These are phyloP conservation scores for Colletotrichum musicola DNA, from an alignment of 2,329 filamentous ascomycete genomes.

Conservation along the genomic window DNA sequence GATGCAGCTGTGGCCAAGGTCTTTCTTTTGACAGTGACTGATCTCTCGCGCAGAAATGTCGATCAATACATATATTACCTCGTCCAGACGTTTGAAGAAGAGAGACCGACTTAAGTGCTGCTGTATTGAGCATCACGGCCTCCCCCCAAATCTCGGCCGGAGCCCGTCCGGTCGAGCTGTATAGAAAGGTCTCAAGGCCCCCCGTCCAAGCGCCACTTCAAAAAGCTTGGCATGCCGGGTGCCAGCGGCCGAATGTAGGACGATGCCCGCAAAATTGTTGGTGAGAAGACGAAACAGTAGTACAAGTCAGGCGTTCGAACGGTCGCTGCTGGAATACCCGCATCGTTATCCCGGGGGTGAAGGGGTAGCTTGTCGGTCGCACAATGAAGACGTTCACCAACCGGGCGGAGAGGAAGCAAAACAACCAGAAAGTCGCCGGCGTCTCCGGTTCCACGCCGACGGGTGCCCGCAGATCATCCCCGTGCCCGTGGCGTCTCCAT, in stretches of 20 bases:
- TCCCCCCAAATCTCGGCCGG: background rate
- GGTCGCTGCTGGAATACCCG: background rate
- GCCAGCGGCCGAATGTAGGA: background rate
- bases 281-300: constrained; percentile 14
- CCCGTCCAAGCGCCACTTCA: background rate
- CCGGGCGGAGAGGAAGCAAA: background rate
- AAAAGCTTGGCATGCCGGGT: constrained; percentile 4
- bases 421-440: background rate
- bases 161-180: background rate
- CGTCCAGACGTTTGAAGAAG: too few relatives aligned
- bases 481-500: background rate
- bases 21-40: background rate
- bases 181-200: background rate
- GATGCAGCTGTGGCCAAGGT: background rate
- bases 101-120: too few relatives aligned
- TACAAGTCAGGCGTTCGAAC: constrained; percentile 17
- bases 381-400: background rate
- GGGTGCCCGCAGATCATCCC: constrained; percentile 3
- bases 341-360: background rate
- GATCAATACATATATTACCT: background rate
- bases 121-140: background rate
- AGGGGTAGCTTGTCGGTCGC: background rate
- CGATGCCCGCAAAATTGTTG: background rate
- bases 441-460: constrained; percentile 1
- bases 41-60: background rate